Percentiles rank a stretch among this genome's conserved stretches.
Evolutionary conservation across 2,329 filamentous ascomycete genomes (phyloP).

Genomic region (Metarhizium album): DNA sequence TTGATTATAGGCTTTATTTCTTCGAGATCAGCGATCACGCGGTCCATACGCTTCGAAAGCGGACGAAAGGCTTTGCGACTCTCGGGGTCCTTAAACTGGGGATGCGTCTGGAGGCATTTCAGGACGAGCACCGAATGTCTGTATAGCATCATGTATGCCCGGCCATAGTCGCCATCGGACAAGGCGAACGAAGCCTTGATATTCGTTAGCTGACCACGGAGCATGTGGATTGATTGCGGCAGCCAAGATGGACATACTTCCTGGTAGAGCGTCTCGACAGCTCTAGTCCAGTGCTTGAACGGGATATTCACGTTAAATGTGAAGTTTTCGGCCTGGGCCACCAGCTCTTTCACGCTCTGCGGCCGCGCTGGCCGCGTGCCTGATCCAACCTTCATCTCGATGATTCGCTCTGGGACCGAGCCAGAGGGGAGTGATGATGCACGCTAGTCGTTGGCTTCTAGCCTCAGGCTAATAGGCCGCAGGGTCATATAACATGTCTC

Average conservation of each 20-base stretch:
- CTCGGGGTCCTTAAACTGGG: constrained; percentile 57
- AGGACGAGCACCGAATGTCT: constrained; percentile 80
- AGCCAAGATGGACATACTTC: constrained; percentile 48
- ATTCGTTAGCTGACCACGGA: not conserved
- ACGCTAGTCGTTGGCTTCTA: not conserved
- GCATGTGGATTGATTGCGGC: not conserved
- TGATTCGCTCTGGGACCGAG: not conserved
- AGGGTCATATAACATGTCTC: not conserved
- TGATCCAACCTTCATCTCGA: constrained; percentile 17
- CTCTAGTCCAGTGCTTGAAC: constrained; percentile 71
- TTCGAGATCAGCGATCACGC: constrained; percentile 62
- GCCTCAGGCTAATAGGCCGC: not conserved
- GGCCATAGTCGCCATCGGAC: constrained; percentile 72
- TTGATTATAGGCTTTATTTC: constrained; percentile 69
- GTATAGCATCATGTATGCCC: constrained; percentile 85
- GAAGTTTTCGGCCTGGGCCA: constrained; percentile 65
- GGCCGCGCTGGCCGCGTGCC: constrained; percentile 38
- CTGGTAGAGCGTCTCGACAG: constrained; percentile 67
- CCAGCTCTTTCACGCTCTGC: constrained; percentile 63
- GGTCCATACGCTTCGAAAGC: constrained; percentile 37
- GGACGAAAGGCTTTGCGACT: constrained; percentile 51
- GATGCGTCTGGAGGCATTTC: constrained; percentile 63
- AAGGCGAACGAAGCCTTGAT: constrained; percentile 72
- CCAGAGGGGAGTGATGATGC: not conserved
- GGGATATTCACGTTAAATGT: constrained; percentile 69